Evolutionary conservation across 1,284 basidiomycete genomes (phyloP), one percentile per base, ranked within the genome.

Genomic region (Apiotrichum akiyoshidainum): DNA sequence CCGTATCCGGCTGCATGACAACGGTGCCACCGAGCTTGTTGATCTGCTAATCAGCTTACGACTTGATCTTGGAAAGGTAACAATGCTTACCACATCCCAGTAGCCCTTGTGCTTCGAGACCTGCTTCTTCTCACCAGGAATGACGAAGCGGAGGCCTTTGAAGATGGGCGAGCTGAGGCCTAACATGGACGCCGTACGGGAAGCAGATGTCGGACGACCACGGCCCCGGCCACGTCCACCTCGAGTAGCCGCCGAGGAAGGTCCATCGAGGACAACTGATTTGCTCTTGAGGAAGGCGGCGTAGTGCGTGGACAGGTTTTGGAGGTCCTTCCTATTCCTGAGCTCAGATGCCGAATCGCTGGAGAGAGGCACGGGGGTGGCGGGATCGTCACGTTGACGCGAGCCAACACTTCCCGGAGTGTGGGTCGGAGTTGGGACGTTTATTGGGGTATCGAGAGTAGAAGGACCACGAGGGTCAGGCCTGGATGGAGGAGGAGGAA

Each of bases 1-100:
- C 68, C 10, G 69, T 75, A 52, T 76, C 71, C 1, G 72, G 68
- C n/a, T 69, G 64, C 1, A 72, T 47, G 12, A 66, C 64, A 31
- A 71, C 70, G 3, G 64, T 45, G 2, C 72, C 74, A 5, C 69
- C 72, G 2, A 69, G 59, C 22, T 69, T 64, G 1, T 60, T 33
- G 9, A 76, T 72, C 74, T 74, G 54, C 0, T 12, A 9, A 46
- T 58, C 41, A 58, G 58, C 2, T 8, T 8, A 46, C 14, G 31
- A 8, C 12, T 19, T 21, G 14, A 11, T 6, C 26, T 22, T 7
- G 0, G 26, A 10, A 2, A 14, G 10, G 35, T 13, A n/a, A n/a
- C 31, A 0, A 22, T 42, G 61, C 69, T 65, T 46, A 75, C 73
- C 13, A 70, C 66, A 1, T 67, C 65, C 60, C 67, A 70, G 19